Conservation (phyloP, 1,139 yeast genomes). For the Blastobotrys capitulatus region DNA sequence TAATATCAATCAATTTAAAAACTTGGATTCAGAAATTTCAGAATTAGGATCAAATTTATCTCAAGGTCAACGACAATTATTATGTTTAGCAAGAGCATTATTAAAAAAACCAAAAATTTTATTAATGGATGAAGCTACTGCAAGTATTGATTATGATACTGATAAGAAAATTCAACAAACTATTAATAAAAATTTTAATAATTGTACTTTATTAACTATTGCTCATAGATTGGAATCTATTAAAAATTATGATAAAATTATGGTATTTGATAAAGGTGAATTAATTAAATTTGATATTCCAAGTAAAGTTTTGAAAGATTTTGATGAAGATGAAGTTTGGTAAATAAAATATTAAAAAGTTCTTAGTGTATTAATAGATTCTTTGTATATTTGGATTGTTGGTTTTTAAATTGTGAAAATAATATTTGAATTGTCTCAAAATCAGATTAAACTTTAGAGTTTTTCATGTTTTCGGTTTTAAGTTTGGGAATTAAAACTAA, state of each 20-base stretch:
- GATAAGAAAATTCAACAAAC: conserved; percentile 71
- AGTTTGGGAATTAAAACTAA: too few relatives aligned
- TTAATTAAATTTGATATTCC: conserved; percentile 69
- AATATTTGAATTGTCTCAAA: too few relatives aligned
- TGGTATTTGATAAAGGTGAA: conserved; percentile 60
- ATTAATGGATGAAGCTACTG: conserved; percentile 77
- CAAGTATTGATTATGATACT: conserved; percentile 76
- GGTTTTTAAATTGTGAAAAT: too few relatives aligned
- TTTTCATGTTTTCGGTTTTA: too few relatives aligned
- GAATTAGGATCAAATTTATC: conserved; percentile 64
- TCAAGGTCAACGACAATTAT: conserved; percentile 68
- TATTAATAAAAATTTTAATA: conserved; percentile 54
- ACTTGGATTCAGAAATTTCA: conserved; percentile 48
- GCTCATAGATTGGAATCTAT: conserved; percentile 82
- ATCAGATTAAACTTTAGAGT: too few relatives aligned
- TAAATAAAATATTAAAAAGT: too few relatives aligned
- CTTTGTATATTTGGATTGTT: too few relatives aligned
- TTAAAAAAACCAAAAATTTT: conserved; percentile 55
- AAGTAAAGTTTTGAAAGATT: too few relatives aligned
- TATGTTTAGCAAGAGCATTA: conserved; percentile 70
- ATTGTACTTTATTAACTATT: conserved; percentile 67
- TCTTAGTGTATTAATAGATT: too few relatives aligned
- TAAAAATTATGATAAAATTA: conserved; percentile 62
- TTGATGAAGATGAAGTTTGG: too few relatives aligned
- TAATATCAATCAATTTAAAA: neutral